Percentiles rank a stretch among this genome's conserved stretches.
phyloP scores from a whole-genome alignment of 805 yeast genomes.

The Naumovozyma baii region DNA sequence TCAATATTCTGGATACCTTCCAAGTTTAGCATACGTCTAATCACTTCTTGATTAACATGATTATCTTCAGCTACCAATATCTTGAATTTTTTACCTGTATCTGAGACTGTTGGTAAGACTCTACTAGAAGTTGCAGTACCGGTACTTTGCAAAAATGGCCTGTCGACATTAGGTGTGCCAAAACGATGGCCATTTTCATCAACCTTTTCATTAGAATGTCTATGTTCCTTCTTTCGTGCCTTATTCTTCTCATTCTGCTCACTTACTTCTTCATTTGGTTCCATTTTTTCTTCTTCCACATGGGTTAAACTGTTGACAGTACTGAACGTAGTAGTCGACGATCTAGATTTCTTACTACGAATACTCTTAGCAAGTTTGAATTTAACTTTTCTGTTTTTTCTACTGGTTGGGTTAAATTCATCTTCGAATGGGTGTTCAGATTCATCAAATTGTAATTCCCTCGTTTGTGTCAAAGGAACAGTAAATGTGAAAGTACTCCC shows the following conservation, averaged over 20 bases:
- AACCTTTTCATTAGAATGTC: slow-evolving; percentile 2
- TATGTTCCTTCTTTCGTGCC: slow-evolving; percentile 3
- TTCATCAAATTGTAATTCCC: slow-evolving; percentile 26
- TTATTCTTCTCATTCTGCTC: slow-evolving; percentile 1
- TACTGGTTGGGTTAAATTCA: slow-evolving; percentile 51
- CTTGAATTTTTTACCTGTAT: slow-evolving; percentile 16
- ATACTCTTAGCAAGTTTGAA: slow-evolving; percentile 26
- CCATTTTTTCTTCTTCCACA: slow-evolving; percentile 1
- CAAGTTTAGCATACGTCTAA: slow-evolving; percentile 72
- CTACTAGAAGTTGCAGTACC: slow-evolving; percentile 32
- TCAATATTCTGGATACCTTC: slow-evolving; percentile 69
- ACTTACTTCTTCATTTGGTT: background rate
- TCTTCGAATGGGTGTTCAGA: slow-evolving; percentile 46
- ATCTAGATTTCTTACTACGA: slow-evolving; percentile 14
- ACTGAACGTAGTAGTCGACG: slow-evolving; percentile 10
- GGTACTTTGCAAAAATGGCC: slow-evolving; percentile 32
- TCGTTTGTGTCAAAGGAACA: slow-evolving; percentile 58
- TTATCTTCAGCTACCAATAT: slow-evolving; percentile 93
- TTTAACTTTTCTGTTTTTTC: slow-evolving; percentile 38
- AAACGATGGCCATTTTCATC: slow-evolving; percentile 6
- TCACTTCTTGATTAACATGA: slow-evolving; percentile 87
- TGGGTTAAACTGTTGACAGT: slow-evolving; percentile 1
- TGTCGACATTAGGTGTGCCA: slow-evolving; percentile 18
- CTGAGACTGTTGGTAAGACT: slow-evolving; percentile 16
- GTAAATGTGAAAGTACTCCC: slow-evolving; percentile 81